A percentile compares a stretch with the other conserved stretches of the same genome.
These are phyloP conservation scores for Cryptosporidium felis DNA, from an alignment of 169 alveolate species.

Conservation along the genomic window DNA sequence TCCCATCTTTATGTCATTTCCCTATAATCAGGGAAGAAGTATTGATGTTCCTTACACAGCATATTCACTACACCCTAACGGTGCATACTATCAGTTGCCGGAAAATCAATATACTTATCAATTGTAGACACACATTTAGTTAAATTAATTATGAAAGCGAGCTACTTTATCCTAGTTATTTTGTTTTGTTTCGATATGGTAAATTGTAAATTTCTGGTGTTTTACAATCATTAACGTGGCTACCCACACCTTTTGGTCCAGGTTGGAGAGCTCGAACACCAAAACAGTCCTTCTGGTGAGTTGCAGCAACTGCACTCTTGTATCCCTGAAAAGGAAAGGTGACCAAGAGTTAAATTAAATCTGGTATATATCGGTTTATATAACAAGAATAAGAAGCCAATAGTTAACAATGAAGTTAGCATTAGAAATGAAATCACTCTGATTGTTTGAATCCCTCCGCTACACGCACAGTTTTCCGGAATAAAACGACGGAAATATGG, in stretches of 20 bases:
- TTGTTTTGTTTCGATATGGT: too few relatives aligned
- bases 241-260: conserved; percentile 48
- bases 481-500: conserved; percentile 4
- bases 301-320: conserved; percentile 56
- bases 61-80: background rate
- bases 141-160: background rate
- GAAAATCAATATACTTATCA: conserved; percentile 2
- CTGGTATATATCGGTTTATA: conserved; percentile 46
- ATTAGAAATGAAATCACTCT: conserved; percentile 29
- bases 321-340: conserved; percentile 56
- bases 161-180: background rate
- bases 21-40: conserved; percentile 51
- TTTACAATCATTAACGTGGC: too few relatives aligned
- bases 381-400: conserved; percentile 53
- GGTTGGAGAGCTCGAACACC: conserved; percentile 65
- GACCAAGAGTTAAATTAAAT: conserved; percentile 39
- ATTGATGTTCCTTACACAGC: conserved; percentile 54
- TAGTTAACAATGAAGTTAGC: conserved; percentile 9
- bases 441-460: conserved; percentile 59
- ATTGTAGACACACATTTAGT: background rate
- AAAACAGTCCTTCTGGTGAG: conserved; percentile 48
- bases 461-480: conserved; percentile 40
- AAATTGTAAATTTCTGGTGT: too few relatives aligned
- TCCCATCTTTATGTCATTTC: conserved; percentile 60
- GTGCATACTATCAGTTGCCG: background rate